These are phyloP conservation scores for Trametes villosa DNA, from an alignment of 768 basidiomycete species.

Conservation along the genomic window DNA sequence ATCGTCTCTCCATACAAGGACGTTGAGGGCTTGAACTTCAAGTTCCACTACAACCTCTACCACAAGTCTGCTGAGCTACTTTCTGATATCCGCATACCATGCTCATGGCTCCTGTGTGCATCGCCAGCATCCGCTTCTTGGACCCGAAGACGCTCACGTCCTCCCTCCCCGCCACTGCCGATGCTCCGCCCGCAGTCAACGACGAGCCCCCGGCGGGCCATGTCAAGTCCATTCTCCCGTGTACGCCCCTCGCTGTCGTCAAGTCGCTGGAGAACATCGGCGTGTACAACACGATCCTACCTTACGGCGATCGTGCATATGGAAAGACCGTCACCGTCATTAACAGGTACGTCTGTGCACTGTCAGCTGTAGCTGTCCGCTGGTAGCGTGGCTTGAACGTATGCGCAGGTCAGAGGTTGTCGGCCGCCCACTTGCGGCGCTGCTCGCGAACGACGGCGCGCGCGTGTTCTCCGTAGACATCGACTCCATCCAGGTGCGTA, in stretches of 20 bases:
- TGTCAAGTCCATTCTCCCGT: constrained; percentile 96
- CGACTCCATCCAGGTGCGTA: constrained; percentile 80
- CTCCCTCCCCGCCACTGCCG: constrained; percentile 41
- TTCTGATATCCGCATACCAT: neutral
- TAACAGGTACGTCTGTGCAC: constrained; percentile 65
- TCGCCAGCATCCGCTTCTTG: constrained; percentile 88
- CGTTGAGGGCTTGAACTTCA: constrained; percentile 96
- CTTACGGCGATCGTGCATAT: constrained; percentile 94
- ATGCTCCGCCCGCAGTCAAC: constrained; percentile 38
- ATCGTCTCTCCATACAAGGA: constrained; percentile 96
- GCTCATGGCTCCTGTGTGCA: neutral
- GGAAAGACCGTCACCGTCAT: constrained; percentile 93
- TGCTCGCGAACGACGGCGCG: constrained; percentile 96
- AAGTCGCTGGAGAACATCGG: constrained; percentile 91
- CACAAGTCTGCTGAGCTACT: constrained; percentile 69
- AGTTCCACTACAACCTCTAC: constrained; percentile 93
- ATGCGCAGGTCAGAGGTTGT: constrained; percentile 89
- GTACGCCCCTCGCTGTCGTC: constrained; percentile 95
- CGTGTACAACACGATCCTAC: constrained; percentile 90
- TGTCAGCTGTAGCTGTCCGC: neutral
- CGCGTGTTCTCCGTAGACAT: constrained; percentile 95
- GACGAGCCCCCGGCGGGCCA: constrained; percentile 80
- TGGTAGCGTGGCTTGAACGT: no score
- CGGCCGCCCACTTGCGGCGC: constrained; percentile 92
- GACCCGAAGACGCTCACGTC: constrained; percentile 71